Evolutionary conservation across 345 rosid species (phyloP).

Genomic region (Pugionium cornutum): DNA sequence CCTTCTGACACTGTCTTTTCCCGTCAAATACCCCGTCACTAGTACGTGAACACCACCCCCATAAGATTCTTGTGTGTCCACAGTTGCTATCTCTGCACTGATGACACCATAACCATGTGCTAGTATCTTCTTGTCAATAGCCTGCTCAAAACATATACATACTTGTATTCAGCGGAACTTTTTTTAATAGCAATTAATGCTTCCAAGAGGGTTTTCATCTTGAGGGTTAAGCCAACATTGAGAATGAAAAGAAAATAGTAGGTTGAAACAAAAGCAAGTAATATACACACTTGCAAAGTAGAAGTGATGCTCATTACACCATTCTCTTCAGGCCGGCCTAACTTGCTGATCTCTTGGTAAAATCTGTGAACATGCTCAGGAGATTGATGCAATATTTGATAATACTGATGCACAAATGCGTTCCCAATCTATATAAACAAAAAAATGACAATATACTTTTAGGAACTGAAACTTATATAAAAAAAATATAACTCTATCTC

Average conservation of each 20-base stretch:
- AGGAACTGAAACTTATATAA: neutral
- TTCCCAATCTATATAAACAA: constrained; percentile 67
- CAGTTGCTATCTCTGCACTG: constrained; percentile 63
- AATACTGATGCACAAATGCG: constrained; percentile 96
- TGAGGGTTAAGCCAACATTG: neutral
- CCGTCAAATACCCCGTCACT: constrained; percentile 80
- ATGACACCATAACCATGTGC: constrained; percentile 58
- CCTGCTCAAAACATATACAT: constrained; percentile 49
- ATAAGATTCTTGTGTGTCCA: constrained; percentile 78
- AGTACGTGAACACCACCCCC: constrained; percentile 70
- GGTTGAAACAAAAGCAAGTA: neutral
- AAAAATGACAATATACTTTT: constrained; percentile 9
- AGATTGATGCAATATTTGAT: constrained; percentile 82
- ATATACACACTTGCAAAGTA: constrained; percentile 69
- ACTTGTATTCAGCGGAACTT: neutral
- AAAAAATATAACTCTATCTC: neutral
- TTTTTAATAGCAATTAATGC: no score
- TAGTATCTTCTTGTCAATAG: constrained; percentile 75
- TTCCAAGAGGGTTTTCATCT: no score
- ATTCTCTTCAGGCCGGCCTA: constrained; percentile 79
- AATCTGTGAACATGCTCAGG: constrained; percentile 87
- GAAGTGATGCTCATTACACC: constrained; percentile 77
- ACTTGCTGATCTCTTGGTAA: constrained; percentile 91
- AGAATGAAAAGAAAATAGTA: neutral
- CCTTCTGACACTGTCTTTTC: constrained; percentile 52